Base-by-base conservation (phyloP, 768 basidiomycete species). In the Trametes cingulata region DNA sequence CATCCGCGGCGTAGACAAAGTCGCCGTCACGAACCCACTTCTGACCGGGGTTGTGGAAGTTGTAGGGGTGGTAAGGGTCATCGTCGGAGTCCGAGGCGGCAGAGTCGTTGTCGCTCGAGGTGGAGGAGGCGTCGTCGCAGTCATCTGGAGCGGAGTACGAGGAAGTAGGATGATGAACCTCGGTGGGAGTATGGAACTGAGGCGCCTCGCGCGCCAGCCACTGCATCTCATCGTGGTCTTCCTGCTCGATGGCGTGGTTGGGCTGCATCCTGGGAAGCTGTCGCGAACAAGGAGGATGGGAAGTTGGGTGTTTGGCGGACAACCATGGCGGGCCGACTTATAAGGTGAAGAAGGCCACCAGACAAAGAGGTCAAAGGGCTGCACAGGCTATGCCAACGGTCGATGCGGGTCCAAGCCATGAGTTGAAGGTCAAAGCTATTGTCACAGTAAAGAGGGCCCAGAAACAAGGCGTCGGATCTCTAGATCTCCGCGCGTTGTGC, bases 191-290 rank as follows among this genome's bases (percentile, higher is more conserved):
- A 24, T 61, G 60, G 29, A 61, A 61, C 53, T 61, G 60, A n/a
- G 60, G 60, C 48, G 60, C 60, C 20, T 60, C 52, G 52, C 47
- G 59, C 17, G 40, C 52, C 51, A 60, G 59, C 59, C 59, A 60
- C 46, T 49, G 24, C 52, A 60, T 48, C 29, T 33, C 29, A 13
- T 60, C 52, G 27, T 54, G 47, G 33, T 60, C 59, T 8, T 54
- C 52, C 29, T 57, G 56, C 47, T 60, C 58, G 45, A 54, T 22
- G 35, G 5, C n/a, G 24, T 37, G 52, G 39, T 40, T 27, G 37
- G 52, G 22, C 39, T 25, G 60, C 56, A 57, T 57, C 47, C 39
- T 57, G 48, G 43, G 35, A 46, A 51, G 51, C 39, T 24, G 51
- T 20, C n/a, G 57, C 29, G 22, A 37, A 59, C 50, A 55, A 55